Evolutionary conservation across 2,329 filamentous ascomycete species (phyloP), one percentile per base, ranked within the genome.

Genomic region (Emergomyces africanus): DNA sequence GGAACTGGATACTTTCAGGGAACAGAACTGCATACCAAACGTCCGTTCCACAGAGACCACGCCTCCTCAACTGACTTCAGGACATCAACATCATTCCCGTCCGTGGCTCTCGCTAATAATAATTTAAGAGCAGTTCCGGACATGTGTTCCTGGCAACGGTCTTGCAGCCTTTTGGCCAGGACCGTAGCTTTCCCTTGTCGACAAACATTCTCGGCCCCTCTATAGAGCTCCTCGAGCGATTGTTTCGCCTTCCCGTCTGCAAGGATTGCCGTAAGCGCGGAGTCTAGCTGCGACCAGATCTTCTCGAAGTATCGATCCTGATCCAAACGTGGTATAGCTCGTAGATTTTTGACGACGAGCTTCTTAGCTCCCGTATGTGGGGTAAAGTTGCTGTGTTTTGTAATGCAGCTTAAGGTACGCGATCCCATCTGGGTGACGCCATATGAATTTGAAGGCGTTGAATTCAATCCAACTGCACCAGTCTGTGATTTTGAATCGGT

Each of bases 281-380:
- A 78, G 60, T 89, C 83, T 5, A 97, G 78, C 69, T 95, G 87
- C 46, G 76, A 74, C 83, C 87, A 89, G 3, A 85, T 86, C 66
- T 85, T 84, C 46, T 85, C 79, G 66, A 95, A 89, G 75, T 96
- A 97, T 63, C 83, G 80, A 62, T 88, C 84, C 23, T 88, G 82
- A 66, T 90, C 83, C 58, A 82, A 78, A 60, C 81, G 79, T n/a
- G 81, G 75, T 20, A 79, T 79, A 1, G 82, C 80, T 61, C 87
- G 84, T 63, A 96, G 81, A 70, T 96, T 97, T 81, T 96, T 96
- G 67, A 99, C 89, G n/a, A 92, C 83, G 51, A 99, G 81, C 73
- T 87, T 91, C 78, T 87, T 91, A 23, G 89, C 85, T 37, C 90
- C 90, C 12, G 81, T 79, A 67, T 89, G 84, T 14, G 89, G 85